Evolutionary conservation across 2,329 filamentous ascomycete genomes (phyloP).

Genomic region (Leptographium flavum): DNA sequence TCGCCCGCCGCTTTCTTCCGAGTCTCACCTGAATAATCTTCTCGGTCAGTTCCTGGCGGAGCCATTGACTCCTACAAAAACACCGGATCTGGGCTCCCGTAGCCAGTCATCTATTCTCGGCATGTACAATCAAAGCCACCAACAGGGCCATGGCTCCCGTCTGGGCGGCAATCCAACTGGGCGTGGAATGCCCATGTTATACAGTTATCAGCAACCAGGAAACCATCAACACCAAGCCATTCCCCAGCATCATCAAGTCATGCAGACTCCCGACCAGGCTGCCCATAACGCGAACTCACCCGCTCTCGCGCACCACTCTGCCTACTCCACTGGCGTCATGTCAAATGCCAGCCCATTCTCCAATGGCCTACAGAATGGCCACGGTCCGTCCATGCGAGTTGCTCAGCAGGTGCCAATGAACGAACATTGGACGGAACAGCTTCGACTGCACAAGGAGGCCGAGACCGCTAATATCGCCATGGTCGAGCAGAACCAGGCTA

Average conservation of each 20-base stretch:
- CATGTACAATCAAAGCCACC: slow-evolving; percentile 63
- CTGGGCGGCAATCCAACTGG: slow-evolving; percentile 57
- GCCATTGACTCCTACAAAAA: slow-evolving; percentile 16
- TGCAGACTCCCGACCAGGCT: slow-evolving; percentile 41
- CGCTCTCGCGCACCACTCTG: slow-evolving; percentile 44
- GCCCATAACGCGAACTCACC: slow-evolving; percentile 38
- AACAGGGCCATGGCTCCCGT: slow-evolving; percentile 61
- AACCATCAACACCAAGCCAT: slow-evolving; percentile 50
- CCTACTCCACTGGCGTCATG: slow-evolving; percentile 48
- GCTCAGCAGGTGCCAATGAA: slow-evolving; percentile 32
- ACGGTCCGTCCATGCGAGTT: slow-evolving; percentile 4
- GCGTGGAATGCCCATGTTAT: slow-evolving; percentile 48
- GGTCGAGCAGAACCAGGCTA: slow-evolving; percentile 48
- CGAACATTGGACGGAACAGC: slow-evolving; percentile 78
- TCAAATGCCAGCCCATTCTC: slow-evolving; percentile 49
- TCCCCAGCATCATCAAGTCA: slow-evolving; percentile 45
- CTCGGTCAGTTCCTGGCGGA: slow-evolving; percentile 19
- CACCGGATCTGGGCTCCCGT: slow-evolving; percentile 16
- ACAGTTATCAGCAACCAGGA: slow-evolving; percentile 51
- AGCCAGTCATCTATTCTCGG: slow-evolving; percentile 23
- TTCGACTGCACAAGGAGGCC: slow-evolving; percentile 65
- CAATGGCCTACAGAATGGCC: slow-evolving; percentile 42
- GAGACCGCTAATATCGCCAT: slow-evolving; percentile 60
- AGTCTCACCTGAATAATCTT: slow-evolving; percentile 18
- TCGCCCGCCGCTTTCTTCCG: slow-evolving; percentile 13